phyloP scores from a whole-genome alignment of 441 rosid genomes.

The Hura crepitans region DNA sequence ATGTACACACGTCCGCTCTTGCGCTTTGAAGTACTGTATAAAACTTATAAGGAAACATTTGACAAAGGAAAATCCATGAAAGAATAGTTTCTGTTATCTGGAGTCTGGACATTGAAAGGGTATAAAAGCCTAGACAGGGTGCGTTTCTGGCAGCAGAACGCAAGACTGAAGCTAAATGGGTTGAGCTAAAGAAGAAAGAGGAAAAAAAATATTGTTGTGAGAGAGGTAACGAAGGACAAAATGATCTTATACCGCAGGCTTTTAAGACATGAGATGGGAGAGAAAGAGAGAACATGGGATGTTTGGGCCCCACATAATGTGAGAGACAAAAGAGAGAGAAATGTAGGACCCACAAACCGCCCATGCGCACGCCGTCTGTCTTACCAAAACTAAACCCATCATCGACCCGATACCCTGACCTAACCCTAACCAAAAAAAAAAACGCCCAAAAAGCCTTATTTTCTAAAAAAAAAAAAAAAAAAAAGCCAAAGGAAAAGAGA shows the following conservation, averaged over 20 bases:
- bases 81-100: too few relatives aligned
- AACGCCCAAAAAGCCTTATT: slow-evolving; percentile 17
- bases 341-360: slow-evolving; percentile 59
- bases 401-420: slow-evolving; percentile 39
- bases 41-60: too few relatives aligned
- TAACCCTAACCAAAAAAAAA: slow-evolving; percentile 44
- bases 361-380: slow-evolving; percentile 78
- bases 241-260: slow-evolving; percentile 23
- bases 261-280: slow-evolving; percentile 18
- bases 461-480: neutral
- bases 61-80: too few relatives aligned
- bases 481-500: too few relatives aligned
- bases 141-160: too few relatives aligned
- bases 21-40: too few relatives aligned
- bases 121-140: too few relatives aligned
- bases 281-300: slow-evolving; percentile 24
- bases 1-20: too few relatives aligned
- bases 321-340: slow-evolving; percentile 32
- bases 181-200: too few relatives aligned
- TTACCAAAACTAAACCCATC: slow-evolving; percentile 50
- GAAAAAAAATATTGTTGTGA: too few relatives aligned
- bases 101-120: too few relatives aligned
- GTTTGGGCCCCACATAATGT: slow-evolving; percentile 20
- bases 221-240: slow-evolving; percentile 25
- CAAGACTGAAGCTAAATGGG: too few relatives aligned